Conservation (phyloP, 1,139 yeast genomes). For the Fermentozyma sake region DNA sequence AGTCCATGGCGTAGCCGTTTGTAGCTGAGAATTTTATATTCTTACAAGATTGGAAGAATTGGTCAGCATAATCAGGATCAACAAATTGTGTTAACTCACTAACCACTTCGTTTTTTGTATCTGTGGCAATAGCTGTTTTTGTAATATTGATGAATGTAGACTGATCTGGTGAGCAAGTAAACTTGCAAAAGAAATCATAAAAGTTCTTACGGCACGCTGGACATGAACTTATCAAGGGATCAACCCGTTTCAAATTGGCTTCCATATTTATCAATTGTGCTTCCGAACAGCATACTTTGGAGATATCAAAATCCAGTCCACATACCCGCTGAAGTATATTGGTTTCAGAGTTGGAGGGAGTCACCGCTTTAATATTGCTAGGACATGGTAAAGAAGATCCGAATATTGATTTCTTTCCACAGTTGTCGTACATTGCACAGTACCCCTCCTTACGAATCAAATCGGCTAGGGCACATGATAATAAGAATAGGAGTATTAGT, state of each 20-base stretch:
- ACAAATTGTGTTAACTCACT: slow-evolving; percentile 67
- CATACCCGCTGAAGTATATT: slow-evolving; percentile 56
- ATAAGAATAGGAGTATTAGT: too few relatives aligned
- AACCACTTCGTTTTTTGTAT: slow-evolving; percentile 57
- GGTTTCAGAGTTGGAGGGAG: slow-evolving; percentile 27
- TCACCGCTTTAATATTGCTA: slow-evolving; percentile 40
- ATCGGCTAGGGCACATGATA: too few relatives aligned
- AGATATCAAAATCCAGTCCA: slow-evolving; percentile 56
- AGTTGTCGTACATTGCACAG: slow-evolving; percentile 59
- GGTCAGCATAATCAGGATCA: slow-evolving; percentile 54
- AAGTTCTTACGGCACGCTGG: slow-evolving; percentile 92
- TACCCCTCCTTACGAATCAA: slow-evolving; percentile 37
- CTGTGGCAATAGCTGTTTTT: slow-evolving; percentile 45
- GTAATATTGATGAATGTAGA: slow-evolving; percentile 68
- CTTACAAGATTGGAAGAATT: slow-evolving; percentile 79
- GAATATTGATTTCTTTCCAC: slow-evolving; percentile 80
- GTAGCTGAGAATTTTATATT: slow-evolving; percentile 90
- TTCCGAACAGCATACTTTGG: slow-evolving; percentile 37
- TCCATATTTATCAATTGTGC: slow-evolving; percentile 33
- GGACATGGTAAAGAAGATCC: slow-evolving; percentile 83
- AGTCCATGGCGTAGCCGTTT: slow-evolving; percentile 94
- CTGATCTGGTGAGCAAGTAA: slow-evolving; percentile 88
- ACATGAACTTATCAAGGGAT: slow-evolving; percentile 79
- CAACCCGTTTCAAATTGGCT: slow-evolving; percentile 65
- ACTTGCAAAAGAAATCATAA: slow-evolving; percentile 77